Evolutionary conservation across 129 eudicot genomes (phyloP).

Genomic region (Escallonia rubra): DNA sequence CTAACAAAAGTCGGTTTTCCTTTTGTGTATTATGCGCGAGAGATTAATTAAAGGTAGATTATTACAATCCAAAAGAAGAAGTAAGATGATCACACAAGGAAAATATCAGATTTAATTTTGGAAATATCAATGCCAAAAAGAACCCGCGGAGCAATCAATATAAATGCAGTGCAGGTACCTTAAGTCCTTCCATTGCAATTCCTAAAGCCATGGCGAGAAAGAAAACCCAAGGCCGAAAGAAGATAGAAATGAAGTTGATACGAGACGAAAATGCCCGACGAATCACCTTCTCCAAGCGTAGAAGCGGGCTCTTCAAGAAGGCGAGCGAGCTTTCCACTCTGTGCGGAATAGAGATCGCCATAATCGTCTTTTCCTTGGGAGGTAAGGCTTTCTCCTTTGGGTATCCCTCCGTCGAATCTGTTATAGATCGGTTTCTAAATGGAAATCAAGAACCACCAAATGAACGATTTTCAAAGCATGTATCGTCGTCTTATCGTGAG

Average conservation of each 20-base stretch:
- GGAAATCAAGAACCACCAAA: not conserved
- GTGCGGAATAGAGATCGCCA: not conserved
- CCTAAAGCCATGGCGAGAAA: not conserved
- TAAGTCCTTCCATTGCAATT: too few species aligned
- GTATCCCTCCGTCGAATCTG: too few species aligned
- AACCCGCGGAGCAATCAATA: too few species aligned
- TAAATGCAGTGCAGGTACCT: not conserved
- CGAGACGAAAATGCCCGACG: not conserved
- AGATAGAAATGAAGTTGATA: constrained; percentile 6
- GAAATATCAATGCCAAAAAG: too few species aligned
- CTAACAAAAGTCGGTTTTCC: too few species aligned
- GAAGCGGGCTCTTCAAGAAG: constrained; percentile 1
- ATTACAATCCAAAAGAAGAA: too few species aligned
- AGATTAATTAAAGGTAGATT: too few species aligned
- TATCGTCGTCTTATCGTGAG: not conserved
- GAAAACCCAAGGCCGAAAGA: not conserved
- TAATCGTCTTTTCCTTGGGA: not conserved
- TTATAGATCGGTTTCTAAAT: not conserved
- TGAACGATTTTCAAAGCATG: not conserved
- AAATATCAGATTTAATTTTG: too few species aligned
- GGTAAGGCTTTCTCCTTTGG: too few species aligned
- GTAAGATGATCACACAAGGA: too few species aligned
- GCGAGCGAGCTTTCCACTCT: constrained; percentile 1
- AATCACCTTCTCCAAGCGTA: constrained; percentile 1
- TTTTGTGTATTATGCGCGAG: too few species aligned